Conservation (phyloP, 1,284 basidiomycete species). For the Ceratobasidium sp. region DNA sequence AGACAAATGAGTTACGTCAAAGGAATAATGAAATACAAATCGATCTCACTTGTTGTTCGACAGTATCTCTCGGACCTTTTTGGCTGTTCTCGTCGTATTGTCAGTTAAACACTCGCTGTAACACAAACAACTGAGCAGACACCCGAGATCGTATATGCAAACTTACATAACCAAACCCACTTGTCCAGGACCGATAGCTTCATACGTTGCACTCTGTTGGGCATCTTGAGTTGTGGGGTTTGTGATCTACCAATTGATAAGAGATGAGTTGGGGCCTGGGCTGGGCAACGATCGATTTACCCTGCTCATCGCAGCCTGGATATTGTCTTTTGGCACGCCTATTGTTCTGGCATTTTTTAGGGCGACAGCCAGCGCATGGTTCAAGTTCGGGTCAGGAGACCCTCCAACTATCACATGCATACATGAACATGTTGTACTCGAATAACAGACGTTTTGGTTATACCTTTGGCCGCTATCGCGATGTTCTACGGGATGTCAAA, state of each 20-base stretch:
- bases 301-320: slow-evolving; percentile 22
- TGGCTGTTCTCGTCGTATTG: slow-evolving; percentile 31
- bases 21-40: not conserved
- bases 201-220: slow-evolving; percentile 28
- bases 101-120: slow-evolving; percentile 37
- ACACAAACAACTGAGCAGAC: not conserved
- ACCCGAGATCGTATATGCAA: not conserved
- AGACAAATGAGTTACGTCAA: not conserved
- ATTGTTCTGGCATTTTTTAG: slow-evolving; percentile 22
- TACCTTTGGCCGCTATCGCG: slow-evolving; percentile 34
- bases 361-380: slow-evolving; percentile 36
- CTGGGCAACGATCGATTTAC: not conserved
- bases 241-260: slow-evolving; percentile 21
- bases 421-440: not conserved
- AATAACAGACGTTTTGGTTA: not conserved
- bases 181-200: slow-evolving; percentile 39
- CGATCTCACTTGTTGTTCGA: slow-evolving; percentile 21
- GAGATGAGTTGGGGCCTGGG: not conserved
- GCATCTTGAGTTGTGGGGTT: slow-evolving; percentile 26
- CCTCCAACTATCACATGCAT: slow-evolving; percentile 14
- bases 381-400: slow-evolving; percentile 33
- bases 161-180: slow-evolving; percentile 35
- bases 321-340: slow-evolving; percentile 40
- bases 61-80: slow-evolving; percentile 32
- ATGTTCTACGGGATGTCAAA: slow-evolving; percentile 27